Percentiles rank a stretch among this genome's conserved stretches.
Evolutionary conservation across 345 rosid species (phyloP).

Genomic region (Pelargonium nanum): DNA sequence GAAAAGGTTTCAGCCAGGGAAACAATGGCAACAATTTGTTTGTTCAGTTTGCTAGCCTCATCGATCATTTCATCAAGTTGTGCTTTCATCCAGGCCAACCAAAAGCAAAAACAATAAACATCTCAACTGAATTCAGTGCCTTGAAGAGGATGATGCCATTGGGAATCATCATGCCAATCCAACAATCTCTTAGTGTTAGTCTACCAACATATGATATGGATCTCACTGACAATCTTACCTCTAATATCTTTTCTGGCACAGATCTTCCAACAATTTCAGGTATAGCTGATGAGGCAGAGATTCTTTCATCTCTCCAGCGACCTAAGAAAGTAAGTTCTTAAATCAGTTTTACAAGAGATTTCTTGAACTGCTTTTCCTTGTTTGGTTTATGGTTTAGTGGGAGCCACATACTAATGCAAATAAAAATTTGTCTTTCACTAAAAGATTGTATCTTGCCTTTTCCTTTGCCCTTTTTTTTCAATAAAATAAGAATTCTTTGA

Average conservation of each 20-base stretch:
- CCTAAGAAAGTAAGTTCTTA: conserved; percentile 64
- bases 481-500: too few relatives aligned
- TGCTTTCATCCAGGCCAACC: conserved; percentile 87
- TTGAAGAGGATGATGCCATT: conserved; percentile 95
- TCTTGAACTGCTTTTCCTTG: neutral
- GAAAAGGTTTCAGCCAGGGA: conserved; percentile 64
- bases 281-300: conserved; percentile 92
- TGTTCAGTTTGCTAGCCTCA: conserved; percentile 73
- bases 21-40: conserved; percentile 63
- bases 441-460: too few relatives aligned
- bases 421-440: too few relatives aligned
- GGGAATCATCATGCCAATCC: conserved; percentile 84
- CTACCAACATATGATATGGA: conserved; percentile 50
- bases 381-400: neutral
- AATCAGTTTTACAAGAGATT: neutral
- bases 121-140: conserved; percentile 92
- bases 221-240: conserved; percentile 35
- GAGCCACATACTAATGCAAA: too few relatives aligned
- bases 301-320: conserved; percentile 91
- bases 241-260: conserved; percentile 58
- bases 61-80: conserved; percentile 82
- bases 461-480: too few relatives aligned
- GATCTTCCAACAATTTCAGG: conserved; percentile 85
- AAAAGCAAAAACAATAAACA: conserved; percentile 67
- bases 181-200: conserved; percentile 84